phyloP scores from a whole-genome alignment of 371 early-diverging fungal genomes.

The Mortierella sp. region DNA sequence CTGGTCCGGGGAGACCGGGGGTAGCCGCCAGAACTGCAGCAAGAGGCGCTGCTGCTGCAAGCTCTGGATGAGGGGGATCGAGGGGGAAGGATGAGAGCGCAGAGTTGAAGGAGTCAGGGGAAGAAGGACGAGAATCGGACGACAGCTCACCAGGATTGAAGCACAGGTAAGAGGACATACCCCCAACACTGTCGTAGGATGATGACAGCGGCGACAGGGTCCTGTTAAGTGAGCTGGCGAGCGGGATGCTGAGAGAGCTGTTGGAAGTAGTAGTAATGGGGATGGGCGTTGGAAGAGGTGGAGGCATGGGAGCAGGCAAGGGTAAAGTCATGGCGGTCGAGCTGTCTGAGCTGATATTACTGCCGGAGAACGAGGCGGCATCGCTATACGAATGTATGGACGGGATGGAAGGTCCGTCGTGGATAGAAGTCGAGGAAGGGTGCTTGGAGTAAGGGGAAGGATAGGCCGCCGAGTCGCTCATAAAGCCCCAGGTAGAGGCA shows the following conservation, averaged over 20 bases:
- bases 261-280: background rate
- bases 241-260: background rate
- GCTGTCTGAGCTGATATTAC: constrained; percentile 1
- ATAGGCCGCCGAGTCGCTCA: constrained; percentile 31
- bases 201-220: background rate
- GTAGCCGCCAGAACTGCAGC: background rate
- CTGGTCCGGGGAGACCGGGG: background rate
- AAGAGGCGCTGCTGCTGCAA: constrained; percentile 11
- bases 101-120: constrained; percentile 31
- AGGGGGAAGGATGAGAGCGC: constrained; percentile 22
- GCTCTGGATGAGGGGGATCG: constrained; percentile 19
- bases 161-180: background rate
- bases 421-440: background rate
- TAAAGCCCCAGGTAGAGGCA: constrained; percentile 34
- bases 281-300: background rate
- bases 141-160: background rate
- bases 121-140: constrained; percentile 22
- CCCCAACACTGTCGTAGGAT: background rate
- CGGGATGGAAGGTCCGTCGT: background rate
- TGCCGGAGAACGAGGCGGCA: constrained; percentile 4
- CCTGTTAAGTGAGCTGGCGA: constrained; percentile 5
- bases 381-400: background rate
- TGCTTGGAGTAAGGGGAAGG: constrained; percentile 18
- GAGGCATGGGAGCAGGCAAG: constrained; percentile 2
- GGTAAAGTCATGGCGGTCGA: constrained; percentile 3